phyloP scores from a whole-genome alignment of 2,329 filamentous ascomycete species.

The Aspergillus sp. region DNA sequence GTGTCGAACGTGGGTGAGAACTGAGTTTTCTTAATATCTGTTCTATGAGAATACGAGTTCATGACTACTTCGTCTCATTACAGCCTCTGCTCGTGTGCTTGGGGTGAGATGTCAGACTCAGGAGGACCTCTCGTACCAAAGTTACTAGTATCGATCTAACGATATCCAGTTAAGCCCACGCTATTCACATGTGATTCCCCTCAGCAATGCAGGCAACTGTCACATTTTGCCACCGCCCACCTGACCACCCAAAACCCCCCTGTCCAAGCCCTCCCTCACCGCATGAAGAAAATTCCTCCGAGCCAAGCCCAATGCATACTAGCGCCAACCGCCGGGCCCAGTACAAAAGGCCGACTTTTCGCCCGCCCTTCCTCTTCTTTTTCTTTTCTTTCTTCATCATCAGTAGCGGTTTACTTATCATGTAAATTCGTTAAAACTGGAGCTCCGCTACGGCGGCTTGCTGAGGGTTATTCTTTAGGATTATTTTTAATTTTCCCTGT shows the following conservation, averaged over 20 bases:
- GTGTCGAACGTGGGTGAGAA: constrained; percentile 2
- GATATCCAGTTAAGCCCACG: background rate
- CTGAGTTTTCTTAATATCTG: background rate
- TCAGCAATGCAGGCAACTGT: background rate
- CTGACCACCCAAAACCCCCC: background rate
- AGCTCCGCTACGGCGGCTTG: constrained; percentile 49
- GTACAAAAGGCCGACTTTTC: constrained; percentile 29
- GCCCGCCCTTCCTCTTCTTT: constrained; percentile 24
- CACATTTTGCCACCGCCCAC: background rate
- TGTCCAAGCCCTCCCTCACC: background rate
- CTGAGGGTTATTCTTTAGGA: constrained; percentile 50
- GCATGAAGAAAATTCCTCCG: background rate
- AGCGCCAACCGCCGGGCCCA: constrained; percentile 17
- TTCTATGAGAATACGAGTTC: background rate
- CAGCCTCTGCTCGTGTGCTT: background rate
- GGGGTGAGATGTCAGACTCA: background rate
- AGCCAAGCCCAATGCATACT: constrained; percentile 24
- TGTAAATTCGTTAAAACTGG: constrained; percentile 45
- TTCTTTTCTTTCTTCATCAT: constrained; percentile 47
- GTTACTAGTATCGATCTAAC: constrained; percentile 2
- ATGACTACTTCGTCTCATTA: background rate
- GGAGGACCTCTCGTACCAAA: background rate
- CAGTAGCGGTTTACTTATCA: constrained; percentile 54
- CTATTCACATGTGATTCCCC: constrained; percentile 7
- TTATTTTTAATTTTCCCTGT: constrained; percentile 33